Evolutionary conservation across 2,329 filamentous ascomycete genomes (phyloP), one percentile per base, ranked within the genome.

Genomic region (Catunica adiposa): DNA sequence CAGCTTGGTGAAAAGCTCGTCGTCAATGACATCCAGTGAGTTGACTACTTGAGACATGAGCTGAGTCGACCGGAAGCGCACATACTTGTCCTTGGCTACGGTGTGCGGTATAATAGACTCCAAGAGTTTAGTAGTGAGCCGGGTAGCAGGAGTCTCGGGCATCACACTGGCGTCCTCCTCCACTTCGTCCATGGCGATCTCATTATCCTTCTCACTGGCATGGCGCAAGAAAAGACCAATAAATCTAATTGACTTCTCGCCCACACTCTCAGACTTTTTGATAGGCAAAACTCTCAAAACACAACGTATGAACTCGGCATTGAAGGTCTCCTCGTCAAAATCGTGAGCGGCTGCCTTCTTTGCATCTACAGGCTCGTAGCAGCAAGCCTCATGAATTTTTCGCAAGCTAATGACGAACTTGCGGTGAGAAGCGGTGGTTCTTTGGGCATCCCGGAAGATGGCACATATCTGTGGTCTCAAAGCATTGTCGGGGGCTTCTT

Each of bases 41-140:
- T 95, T 95, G 69, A 98, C 84, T 60, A 96, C 82, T 66, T 95
- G 86, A 1, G 89, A 85, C 54, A 94, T 81, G 54, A 95, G 79
- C 66, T 98, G 92, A 0, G 90, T 94, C 3, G 89, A 81, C 58
- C 92, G 78, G 68, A 88, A 98, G 58, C 92, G 80, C 50, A 97
- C 84, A 58, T 84, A 84, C 69, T 96, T 97, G 69, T 98, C 92
- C 69, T 95, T 97, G 46, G 86, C 80, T 8, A 77, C 77, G 59
- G 95, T 73, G n/a, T 95, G 71, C 3, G 85, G 84, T 2, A 94
- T 72, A 20, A 92, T 70, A 5, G 81, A 76, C 54, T 80, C 79
- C 63, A 97, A 78, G 37, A 97, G 75, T 29, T 81, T 76, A 1
- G 81, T 80, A 0, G 82, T 86, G 23, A 97, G 77, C 52, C 89